Conservation (phyloP, 495 filamentous ascomycete species). For the Aspergillus incahuasiensis region DNA sequence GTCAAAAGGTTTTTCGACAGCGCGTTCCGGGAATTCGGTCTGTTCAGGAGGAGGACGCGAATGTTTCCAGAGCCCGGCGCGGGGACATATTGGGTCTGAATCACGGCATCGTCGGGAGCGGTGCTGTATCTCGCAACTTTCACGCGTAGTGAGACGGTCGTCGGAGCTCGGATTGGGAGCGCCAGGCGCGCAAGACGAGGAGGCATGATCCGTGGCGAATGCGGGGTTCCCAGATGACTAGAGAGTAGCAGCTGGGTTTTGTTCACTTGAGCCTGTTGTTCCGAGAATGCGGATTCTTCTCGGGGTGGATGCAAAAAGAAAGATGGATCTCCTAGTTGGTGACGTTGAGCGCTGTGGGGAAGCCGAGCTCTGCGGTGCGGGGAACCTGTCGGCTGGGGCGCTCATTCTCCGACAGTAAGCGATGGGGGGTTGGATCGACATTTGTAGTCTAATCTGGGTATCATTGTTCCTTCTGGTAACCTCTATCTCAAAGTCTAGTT, state of each 20-base stretch:
- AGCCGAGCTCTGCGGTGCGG: conserved; percentile 15
- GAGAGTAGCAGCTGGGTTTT: neutral
- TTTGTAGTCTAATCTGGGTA: conserved; percentile 5
- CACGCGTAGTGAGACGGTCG: conserved; percentile 25
- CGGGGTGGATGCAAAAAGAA: neutral
- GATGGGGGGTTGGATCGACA: conserved; percentile 10
- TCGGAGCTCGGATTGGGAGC: conserved; percentile 16
- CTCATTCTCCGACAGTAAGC: conserved; percentile 18
- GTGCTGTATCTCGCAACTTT: conserved; percentile 37
- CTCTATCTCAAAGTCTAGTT: conserved; percentile 17
- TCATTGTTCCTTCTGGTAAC: neutral
- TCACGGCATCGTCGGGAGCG: conserved; percentile 43
- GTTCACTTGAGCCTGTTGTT: neutral
- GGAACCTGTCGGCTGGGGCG: conserved; percentile 11
- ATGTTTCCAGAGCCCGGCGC: conserved; percentile 81
- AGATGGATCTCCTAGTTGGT: neutral
- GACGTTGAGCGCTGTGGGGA: conserved; percentile 18
- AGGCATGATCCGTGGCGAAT: conserved; percentile 21
- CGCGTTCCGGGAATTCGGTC: conserved; percentile 80
- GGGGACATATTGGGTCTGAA: conserved; percentile 66
- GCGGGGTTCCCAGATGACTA: conserved; percentile 6
- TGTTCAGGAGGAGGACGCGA: conserved; percentile 80
- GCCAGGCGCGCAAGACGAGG: conserved; percentile 29
- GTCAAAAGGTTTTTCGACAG: conserved; percentile 74
- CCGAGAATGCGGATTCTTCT: neutral